phyloP scores from a whole-genome alignment of 345 rosid species.

The Citrus medica region DNA sequence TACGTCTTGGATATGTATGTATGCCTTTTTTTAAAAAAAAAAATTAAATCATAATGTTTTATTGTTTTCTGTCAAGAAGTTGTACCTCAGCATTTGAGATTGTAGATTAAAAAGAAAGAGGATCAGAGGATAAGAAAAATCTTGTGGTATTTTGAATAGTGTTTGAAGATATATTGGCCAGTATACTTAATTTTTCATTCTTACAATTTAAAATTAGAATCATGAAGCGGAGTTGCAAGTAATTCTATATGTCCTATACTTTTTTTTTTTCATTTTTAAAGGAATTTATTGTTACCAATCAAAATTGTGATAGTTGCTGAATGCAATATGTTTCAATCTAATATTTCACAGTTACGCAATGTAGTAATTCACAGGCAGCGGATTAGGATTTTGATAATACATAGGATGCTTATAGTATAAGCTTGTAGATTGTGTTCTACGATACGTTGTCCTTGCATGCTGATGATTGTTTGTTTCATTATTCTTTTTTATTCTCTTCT shows the following conservation, averaged over 20 bases:
- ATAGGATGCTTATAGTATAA: background rate
- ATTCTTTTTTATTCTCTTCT: background rate
- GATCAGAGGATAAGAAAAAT: background rate
- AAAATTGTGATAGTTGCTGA: background rate
- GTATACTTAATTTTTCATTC: background rate
- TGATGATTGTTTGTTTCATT: background rate
- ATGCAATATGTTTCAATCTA: background rate
- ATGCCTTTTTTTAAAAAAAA: background rate
- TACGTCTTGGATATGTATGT: conserved; percentile 90
- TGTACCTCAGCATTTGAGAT: background rate
- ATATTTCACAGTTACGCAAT: background rate
- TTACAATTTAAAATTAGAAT: background rate
- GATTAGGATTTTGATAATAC: background rate
- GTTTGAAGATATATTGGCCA: background rate
- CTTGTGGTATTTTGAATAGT: background rate
- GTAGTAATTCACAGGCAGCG: background rate
- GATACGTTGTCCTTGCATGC: background rate
- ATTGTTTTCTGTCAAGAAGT: background rate
- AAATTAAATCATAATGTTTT: background rate
- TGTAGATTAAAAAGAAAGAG: background rate
- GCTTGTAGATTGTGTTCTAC: background rate
- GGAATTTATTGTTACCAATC: too few species aligned
- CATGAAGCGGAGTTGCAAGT: background rate
- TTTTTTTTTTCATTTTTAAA: background rate
- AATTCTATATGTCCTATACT: background rate